These are phyloP conservation scores for Apiospora kogelbergensis DNA, from an alignment of 2,329 filamentous ascomycete species.

Conservation along the genomic window DNA sequence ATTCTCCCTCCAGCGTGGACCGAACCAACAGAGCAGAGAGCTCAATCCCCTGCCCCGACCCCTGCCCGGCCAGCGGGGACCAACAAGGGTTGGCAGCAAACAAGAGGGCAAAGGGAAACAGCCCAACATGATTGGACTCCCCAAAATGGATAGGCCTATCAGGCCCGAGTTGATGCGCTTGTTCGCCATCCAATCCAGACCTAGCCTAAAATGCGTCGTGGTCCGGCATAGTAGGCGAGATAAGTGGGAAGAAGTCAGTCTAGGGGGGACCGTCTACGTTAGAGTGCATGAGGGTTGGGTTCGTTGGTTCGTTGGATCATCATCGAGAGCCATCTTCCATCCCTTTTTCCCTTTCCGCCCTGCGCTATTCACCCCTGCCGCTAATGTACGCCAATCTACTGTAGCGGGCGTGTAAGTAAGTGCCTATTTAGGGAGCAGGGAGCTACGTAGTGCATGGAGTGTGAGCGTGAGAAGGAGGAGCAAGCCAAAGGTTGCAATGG, in stretches of 20 bases:
- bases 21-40: neutral
- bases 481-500: neutral
- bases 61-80: neutral
- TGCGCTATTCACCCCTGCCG: neutral
- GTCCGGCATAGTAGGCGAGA: neutral
- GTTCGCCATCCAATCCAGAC: neutral
- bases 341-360: neutral
- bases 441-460: neutral
- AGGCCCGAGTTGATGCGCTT: neutral
- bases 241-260: neutral
- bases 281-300: neutral
- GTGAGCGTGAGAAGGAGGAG: neutral
- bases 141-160: neutral
- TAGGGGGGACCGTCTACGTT: neutral
- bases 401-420: neutral
- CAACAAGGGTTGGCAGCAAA: neutral
- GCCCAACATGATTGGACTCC: neutral
- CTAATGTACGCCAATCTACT: neutral
- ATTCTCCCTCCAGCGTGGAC: conserved; percentile 4
- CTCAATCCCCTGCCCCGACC: neutral
- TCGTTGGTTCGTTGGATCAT: neutral
- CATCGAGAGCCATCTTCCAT: neutral
- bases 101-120: neutral
- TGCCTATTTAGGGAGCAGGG: neutral
- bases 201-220: neutral